Evolutionary conservation across 768 basidiomycete genomes (phyloP).

Genomic region (Hericium erinaceus): DNA sequence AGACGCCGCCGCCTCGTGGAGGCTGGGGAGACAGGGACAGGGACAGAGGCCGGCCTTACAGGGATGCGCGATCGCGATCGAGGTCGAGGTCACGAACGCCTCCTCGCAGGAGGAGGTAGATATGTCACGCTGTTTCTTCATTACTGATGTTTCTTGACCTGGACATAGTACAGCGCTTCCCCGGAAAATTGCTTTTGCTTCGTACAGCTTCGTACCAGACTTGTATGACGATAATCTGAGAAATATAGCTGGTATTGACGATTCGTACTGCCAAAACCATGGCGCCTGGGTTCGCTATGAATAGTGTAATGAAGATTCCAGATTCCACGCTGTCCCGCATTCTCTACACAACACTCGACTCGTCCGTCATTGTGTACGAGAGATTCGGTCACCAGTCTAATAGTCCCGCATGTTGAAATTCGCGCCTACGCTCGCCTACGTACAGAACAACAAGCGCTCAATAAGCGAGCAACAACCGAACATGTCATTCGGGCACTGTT

Average conservation of each 20-base stretch:
- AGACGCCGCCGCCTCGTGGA: constrained; percentile 33
- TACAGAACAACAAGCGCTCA: not conserved
- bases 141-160: no score
- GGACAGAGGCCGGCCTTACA: constrained; percentile 18
- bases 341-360: no score
- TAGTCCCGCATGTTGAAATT: not conserved
- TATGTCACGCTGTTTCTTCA: not conserved
- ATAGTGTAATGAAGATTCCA: no score
- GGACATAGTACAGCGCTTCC: no score
- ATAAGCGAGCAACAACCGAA: not conserved
- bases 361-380: no score
- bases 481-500: not conserved
- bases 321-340: not conserved
- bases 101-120: constrained; percentile 46
- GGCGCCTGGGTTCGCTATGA: no score
- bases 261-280: no score
- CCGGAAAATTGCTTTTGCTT: no score
- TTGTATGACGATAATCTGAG: no score
- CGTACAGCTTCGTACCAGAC: no score
- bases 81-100: constrained; percentile 33
- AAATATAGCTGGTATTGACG: no score
- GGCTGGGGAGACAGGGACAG: constrained; percentile 26
- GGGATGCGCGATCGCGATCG: constrained; percentile 27
- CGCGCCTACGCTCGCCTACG: not conserved
- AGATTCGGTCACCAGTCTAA: no score